Conservation (phyloP, 1,284 basidiomycete genomes). For the Ceratobasidium papillatum region DNA sequence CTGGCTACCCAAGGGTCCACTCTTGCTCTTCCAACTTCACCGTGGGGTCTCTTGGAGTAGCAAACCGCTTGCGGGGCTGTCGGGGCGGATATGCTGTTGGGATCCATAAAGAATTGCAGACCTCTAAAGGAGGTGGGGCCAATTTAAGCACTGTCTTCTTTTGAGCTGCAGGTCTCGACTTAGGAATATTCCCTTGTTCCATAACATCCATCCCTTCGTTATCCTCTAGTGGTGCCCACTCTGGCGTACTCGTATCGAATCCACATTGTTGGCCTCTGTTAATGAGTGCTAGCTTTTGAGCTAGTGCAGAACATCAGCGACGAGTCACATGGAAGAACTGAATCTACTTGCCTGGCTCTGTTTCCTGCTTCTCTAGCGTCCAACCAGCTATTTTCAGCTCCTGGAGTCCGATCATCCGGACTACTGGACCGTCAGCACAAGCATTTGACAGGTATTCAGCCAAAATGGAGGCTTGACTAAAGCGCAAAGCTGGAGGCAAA, state of each 20-base stretch:
- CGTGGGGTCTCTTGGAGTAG: background rate
- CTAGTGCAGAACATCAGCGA: background rate
- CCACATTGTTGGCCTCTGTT: too few relatives aligned
- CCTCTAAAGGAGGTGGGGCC: background rate
- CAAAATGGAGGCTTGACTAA: background rate
- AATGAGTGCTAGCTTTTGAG: background rate
- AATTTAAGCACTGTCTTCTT: background rate
- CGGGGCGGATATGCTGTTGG: background rate
- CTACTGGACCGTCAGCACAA: background rate
- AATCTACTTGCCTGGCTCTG: background rate
- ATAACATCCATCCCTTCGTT: background rate
- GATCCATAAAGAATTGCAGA: background rate
- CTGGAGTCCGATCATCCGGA: background rate
- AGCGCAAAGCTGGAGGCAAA: slow-evolving; percentile 15
- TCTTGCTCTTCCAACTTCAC: slow-evolving; percentile 28
- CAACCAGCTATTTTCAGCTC: background rate
- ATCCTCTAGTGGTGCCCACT: background rate
- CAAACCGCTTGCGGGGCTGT: background rate
- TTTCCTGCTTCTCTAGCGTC: background rate
- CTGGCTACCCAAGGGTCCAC: background rate
- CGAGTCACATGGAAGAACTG: background rate
- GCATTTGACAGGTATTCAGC: background rate
- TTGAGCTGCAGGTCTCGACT: background rate
- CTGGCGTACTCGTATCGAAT: too few relatives aligned
- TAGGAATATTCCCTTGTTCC: background rate